Evolutionary conservation across 1,284 basidiomycete species (phyloP).

Genomic region (Takashimella koratensis): DNA sequence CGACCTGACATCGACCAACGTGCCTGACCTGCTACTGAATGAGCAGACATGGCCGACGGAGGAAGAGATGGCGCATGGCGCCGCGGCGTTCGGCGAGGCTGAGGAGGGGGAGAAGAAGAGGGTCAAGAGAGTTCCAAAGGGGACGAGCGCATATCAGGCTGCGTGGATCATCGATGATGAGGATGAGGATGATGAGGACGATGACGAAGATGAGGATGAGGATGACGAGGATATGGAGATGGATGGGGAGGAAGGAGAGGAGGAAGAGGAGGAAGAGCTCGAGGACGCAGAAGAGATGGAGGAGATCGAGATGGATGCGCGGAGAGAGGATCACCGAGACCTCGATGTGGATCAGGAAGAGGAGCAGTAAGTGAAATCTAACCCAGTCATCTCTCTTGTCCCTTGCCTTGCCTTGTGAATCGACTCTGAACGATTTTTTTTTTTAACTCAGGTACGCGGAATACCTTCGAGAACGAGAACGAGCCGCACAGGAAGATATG

Average conservation of each 20-base stretch:
- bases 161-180: slow-evolving; percentile 86
- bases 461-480: slow-evolving; percentile 60
- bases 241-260: slow-evolving; percentile 25
- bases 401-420: background rate
- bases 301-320: slow-evolving; percentile 55
- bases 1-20: slow-evolving; percentile 81
- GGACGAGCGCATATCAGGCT: slow-evolving; percentile 89
- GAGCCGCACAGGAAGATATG: slow-evolving; percentile 68
- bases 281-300: slow-evolving; percentile 62
- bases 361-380: slow-evolving; percentile 60
- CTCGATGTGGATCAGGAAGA: slow-evolving; percentile 74
- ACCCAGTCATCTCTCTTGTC: too few species aligned
- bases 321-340: slow-evolving; percentile 44
- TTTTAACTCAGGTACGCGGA: slow-evolving; percentile 57
- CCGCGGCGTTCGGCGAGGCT: slow-evolving; percentile 50
- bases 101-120: slow-evolving; percentile 53
- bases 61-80: slow-evolving; percentile 71
- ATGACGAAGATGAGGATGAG: slow-evolving; percentile 52
- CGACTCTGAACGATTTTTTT: background rate
- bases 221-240: slow-evolving; percentile 37
- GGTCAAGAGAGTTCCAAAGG: slow-evolving; percentile 77
- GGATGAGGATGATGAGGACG: slow-evolving; percentile 55
- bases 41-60: slow-evolving; percentile 99
- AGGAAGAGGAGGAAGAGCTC: slow-evolving; percentile 41
- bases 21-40: slow-evolving; percentile 81